Conservation (phyloP, 768 basidiomycete species). For the Russula brevipes region DNA sequence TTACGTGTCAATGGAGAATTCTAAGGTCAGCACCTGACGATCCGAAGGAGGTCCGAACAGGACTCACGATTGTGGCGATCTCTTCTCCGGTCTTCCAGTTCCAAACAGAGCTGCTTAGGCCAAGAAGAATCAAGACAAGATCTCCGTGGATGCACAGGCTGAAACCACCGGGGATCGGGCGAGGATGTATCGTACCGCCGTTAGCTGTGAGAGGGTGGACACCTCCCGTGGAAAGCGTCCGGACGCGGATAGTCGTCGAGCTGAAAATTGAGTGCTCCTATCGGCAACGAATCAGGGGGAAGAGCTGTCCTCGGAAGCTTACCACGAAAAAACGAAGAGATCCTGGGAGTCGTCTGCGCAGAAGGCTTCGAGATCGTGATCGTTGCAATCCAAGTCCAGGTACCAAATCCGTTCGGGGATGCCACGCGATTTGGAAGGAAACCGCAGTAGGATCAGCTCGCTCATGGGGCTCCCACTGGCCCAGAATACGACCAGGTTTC, state of each 20-base stretch:
- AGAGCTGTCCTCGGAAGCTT: not conserved
- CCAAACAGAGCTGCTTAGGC: not conserved
- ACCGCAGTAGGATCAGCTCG: not conserved
- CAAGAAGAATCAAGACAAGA: not conserved
- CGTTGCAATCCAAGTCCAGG: not conserved
- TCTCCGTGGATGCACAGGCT: not conserved
- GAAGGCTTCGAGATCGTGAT: not conserved
- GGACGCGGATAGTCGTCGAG: not conserved
- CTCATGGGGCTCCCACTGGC: not conserved
- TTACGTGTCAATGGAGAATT: not conserved
- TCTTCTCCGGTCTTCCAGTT: constrained; percentile 7
- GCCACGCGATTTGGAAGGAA: constrained; percentile 9
- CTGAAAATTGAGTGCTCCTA: not conserved
- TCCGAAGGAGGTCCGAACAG: not conserved
- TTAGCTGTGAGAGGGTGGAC: constrained; percentile 12
- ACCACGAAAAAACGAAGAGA: constrained; percentile 6
- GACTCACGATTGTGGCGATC: not conserved
- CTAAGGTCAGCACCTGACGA: not conserved
- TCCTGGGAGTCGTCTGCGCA: constrained; percentile 9
- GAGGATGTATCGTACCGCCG: not conserved
- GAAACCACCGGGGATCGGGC: not conserved
- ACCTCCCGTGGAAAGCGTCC: constrained; percentile 7
- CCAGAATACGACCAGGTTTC: constrained; percentile 6
- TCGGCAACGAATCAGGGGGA: not conserved
- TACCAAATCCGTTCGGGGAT: not conserved